These are phyloP conservation scores for Elsinoe australis DNA, from an alignment of 2,329 filamentous ascomycete genomes.

Conservation along the genomic window DNA sequence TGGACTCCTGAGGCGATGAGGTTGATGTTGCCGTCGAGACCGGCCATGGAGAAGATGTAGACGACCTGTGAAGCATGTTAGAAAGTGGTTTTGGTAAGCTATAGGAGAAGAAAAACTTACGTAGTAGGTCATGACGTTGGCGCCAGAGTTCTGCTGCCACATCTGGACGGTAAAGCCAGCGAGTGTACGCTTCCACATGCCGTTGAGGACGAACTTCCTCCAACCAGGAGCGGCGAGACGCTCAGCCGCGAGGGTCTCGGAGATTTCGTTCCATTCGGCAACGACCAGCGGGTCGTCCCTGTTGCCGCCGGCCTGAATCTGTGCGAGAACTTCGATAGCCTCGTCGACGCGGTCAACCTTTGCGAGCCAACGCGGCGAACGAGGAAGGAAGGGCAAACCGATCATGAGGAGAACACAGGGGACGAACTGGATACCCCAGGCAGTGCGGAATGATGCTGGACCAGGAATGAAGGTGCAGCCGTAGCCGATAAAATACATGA, in stretches of 20 bases:
- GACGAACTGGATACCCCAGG: slow-evolving; percentile 42
- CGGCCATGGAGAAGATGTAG: slow-evolving; percentile 55
- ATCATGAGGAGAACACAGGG: slow-evolving; percentile 39
- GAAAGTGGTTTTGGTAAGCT: not conserved
- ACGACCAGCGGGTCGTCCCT: slow-evolving; percentile 41
- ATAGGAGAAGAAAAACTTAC: not conserved
- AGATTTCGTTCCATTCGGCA: slow-evolving; percentile 44
- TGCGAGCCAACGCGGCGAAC: slow-evolving; percentile 44
- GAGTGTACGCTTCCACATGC: slow-evolving; percentile 53
- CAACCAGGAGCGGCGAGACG: slow-evolving; percentile 33
- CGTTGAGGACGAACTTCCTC: slow-evolving; percentile 42
- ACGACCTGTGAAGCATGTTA: slow-evolving; percentile 45
- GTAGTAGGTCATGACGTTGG: slow-evolving; percentile 26
- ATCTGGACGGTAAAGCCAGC: slow-evolving; percentile 51
- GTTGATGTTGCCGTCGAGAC: slow-evolving; percentile 46
- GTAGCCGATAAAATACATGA: slow-evolving; percentile 45
- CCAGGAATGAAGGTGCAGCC: slow-evolving; percentile 38
- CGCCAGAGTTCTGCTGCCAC: slow-evolving; percentile 46
- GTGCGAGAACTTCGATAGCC: slow-evolving; percentile 38
- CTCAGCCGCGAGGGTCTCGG: slow-evolving; percentile 36
- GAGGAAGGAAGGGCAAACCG: slow-evolving; percentile 41
- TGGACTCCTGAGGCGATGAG: slow-evolving; percentile 35
- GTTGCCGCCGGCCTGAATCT: slow-evolving; percentile 40
- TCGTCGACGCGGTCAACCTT: slow-evolving; percentile 41
- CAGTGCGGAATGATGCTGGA: slow-evolving; percentile 38